A percentile compares a stretch with the other conserved stretches of the same genome.
These are phyloP conservation scores for Fusarium neocosmosporiellum DNA, from an alignment of 2,329 filamentous ascomycete genomes.

Conservation along the genomic window DNA sequence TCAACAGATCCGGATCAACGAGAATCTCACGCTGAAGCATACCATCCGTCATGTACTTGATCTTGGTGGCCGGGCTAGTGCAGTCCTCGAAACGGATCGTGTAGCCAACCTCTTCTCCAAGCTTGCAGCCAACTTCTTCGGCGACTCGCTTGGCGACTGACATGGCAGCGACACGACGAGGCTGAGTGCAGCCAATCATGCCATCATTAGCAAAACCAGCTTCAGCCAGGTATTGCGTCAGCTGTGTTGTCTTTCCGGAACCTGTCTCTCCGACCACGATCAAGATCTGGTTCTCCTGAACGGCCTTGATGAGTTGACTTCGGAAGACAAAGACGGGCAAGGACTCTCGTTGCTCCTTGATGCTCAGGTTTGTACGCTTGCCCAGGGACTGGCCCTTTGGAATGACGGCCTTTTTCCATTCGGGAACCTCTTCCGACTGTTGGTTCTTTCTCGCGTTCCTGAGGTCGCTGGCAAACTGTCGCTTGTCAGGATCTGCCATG, in stretches of 20 bases:
- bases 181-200: conserved; percentile 96
- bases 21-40: conserved; percentile 97
- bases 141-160: conserved; percentile 97
- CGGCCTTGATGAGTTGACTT: conserved; percentile 86
- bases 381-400: conserved; percentile 84
- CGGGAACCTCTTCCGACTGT: conserved; percentile 78
- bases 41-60: conserved; percentile 99
- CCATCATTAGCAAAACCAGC: conserved; percentile 88
- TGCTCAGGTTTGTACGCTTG: conserved; percentile 89
- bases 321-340: conserved; percentile 92
- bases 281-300: conserved; percentile 87
- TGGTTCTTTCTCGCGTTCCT: conserved; percentile 72
- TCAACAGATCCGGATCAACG: conserved; percentile 86
- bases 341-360: conserved; percentile 92
- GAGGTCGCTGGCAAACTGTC: conserved; percentile 90
- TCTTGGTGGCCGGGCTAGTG: conserved; percentile 86
- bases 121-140: conserved; percentile 91
- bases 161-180: conserved; percentile 96
- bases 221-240: conserved; percentile 95
- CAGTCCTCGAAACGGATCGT: conserved; percentile 98
- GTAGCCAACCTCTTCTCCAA: conserved; percentile 95
- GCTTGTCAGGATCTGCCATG: conserved; percentile 86
- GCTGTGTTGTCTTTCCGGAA: conserved; percentile 95
- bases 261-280: conserved; percentile 98
- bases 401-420: conserved; percentile 90